A percentile compares a stretch with the other conserved stretches of the same genome.
These are phyloP conservation scores for Calamus simplicifolius DNA, from an alignment of 176 grass and related monocot genomes.

Conservation along the genomic window DNA sequence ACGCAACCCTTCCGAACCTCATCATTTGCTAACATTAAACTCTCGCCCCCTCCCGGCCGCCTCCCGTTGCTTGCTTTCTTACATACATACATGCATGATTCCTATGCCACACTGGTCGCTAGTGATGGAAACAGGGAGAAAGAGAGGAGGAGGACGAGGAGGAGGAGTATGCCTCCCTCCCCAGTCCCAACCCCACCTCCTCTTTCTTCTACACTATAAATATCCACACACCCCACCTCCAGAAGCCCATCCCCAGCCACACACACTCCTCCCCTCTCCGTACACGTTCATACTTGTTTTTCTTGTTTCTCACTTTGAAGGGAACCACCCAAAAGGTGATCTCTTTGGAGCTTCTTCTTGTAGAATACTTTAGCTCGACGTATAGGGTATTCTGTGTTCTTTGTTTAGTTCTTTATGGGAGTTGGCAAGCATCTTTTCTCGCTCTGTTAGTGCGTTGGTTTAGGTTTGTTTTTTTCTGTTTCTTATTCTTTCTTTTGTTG, in stretches of 20 bases:
- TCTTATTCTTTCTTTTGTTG: no score
- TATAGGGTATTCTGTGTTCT: no score
- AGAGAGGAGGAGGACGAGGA: no score
- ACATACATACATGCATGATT: constrained; percentile 19
- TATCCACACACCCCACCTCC: constrained; percentile 6
- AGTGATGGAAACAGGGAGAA: no score
- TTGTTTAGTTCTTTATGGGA: no score
- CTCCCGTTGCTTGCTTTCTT: background rate
- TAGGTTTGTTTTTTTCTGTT: no score
- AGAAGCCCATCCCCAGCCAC: background rate
- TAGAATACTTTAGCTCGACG: background rate
- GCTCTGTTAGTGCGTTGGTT: background rate
- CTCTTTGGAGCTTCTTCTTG: background rate
- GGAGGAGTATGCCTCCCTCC: background rate
- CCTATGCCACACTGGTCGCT: background rate
- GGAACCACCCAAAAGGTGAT: constrained; percentile 2
- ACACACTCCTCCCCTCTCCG: background rate
- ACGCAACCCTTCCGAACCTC: constrained; percentile 41
- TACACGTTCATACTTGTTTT: background rate
- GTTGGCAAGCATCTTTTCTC: background rate
- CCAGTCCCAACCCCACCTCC: no score
- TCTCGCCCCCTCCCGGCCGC: constrained; percentile 16
- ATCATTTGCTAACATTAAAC: constrained; percentile 82
- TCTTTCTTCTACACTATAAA: constrained; percentile 9
- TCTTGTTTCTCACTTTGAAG: background rate